phyloP scores from a whole-genome alignment of 2,329 filamentous ascomycete genomes.

The Epichloe brachyelytri region DNA sequence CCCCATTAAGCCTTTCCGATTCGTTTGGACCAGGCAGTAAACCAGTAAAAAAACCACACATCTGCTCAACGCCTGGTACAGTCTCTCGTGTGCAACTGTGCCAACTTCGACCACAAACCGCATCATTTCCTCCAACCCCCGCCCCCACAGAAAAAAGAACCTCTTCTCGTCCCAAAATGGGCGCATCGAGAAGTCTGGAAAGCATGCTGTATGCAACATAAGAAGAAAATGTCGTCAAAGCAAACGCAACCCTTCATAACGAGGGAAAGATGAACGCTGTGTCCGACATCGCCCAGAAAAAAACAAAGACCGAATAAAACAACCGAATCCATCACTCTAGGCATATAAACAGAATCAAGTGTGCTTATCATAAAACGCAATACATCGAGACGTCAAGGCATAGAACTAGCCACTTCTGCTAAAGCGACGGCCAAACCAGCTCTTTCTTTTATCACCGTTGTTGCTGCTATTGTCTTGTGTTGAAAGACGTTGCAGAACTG shows the following conservation, averaged over 20 bases:
- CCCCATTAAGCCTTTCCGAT: slow-evolving; percentile 4
- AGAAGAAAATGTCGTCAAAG: slow-evolving; percentile 2
- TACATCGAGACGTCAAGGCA: neutral
- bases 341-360: neutral
- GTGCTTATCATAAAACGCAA: neutral
- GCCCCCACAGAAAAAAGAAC: no score
- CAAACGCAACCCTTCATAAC: neutral
- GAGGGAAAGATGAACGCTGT: neutral
- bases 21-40: neutral
- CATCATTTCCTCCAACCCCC: slow-evolving; percentile 11
- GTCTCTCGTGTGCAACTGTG: slow-evolving; percentile 14
- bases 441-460: slow-evolving; percentile 62
- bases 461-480: neutral
- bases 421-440: slow-evolving; percentile 77
- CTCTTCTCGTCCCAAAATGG: neutral
- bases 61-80: slow-evolving; percentile 15
- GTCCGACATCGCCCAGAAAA: neutral
- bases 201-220: neutral
- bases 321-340: neutral
- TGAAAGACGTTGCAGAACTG: slow-evolving; percentile 6
- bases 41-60: neutral
- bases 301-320: neutral
- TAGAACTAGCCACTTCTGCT: slow-evolving; percentile 41
- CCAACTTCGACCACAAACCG: slow-evolving; percentile 6
- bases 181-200: neutral